Conservation (phyloP, 139 green algal genomes). For the Gonium pectorale region DNA sequence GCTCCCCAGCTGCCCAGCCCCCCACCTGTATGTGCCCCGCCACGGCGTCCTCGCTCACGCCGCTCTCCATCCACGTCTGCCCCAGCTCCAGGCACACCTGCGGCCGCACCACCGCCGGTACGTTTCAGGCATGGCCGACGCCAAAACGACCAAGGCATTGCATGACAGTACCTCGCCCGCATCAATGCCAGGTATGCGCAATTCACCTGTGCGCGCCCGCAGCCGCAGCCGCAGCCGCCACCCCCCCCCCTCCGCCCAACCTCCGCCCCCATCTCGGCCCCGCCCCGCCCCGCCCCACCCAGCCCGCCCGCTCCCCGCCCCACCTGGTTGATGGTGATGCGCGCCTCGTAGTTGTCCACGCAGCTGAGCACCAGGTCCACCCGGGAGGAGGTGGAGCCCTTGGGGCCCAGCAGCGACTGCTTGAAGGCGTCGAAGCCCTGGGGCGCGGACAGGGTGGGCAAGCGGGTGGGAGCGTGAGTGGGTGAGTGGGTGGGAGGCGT, state of each 20-base stretch:
- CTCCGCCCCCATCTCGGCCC: neutral
- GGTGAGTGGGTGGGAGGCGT: neutral
- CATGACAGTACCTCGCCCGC: too few species aligned
- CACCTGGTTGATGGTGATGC: conserved; percentile 97
- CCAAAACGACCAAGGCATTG: too few species aligned
- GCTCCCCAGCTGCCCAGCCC: neutral
- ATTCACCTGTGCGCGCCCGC: too few species aligned
- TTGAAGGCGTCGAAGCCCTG: conserved; percentile 91
- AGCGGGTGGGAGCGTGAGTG: neutral
- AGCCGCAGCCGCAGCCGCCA: too few species aligned
- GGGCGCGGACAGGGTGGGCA: neutral
- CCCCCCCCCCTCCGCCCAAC: neutral
- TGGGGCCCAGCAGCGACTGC: conserved; percentile 57
- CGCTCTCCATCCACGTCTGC: conserved; percentile 97
- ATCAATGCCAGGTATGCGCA: too few species aligned
- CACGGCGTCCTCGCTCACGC: conserved; percentile 96
- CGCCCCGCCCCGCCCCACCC: neutral
- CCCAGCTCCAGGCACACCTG: conserved; percentile 95
- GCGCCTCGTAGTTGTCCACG: conserved; percentile 99
- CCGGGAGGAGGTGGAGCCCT: conserved; percentile 47
- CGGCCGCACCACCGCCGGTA: too few species aligned
- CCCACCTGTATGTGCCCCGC: conserved; percentile 92
- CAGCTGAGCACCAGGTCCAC: conserved; percentile 96
- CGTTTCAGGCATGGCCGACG: too few species aligned
- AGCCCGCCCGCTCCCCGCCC: neutral